phyloP scores from a whole-genome alignment of 2,329 filamentous ascomycete species.

The Cordyceps tenuipes region DNA sequence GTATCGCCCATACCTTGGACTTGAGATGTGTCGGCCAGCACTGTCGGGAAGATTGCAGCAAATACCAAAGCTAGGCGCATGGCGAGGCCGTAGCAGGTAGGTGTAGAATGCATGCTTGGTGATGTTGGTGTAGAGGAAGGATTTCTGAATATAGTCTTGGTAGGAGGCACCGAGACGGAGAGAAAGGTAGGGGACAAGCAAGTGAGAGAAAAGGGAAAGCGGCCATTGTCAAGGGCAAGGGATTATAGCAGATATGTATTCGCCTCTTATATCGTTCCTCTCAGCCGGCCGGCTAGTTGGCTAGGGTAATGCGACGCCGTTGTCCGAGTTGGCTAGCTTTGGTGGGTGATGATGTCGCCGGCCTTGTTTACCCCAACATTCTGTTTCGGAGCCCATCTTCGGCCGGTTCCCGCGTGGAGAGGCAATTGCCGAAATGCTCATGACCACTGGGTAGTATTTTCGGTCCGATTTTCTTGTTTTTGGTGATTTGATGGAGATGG shows the following conservation, averaged over 20 bases:
- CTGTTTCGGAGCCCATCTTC: not conserved
- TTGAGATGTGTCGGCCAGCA: not conserved
- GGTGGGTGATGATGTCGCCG: not conserved
- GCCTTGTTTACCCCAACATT: not conserved
- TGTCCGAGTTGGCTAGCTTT: not conserved
- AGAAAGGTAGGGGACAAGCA: not conserved
- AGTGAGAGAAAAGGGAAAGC: not conserved
- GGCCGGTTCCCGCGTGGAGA: not conserved
- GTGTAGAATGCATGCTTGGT: not conserved
- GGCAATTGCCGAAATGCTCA: not conserved
- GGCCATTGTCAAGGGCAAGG: not conserved
- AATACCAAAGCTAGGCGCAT: not conserved
- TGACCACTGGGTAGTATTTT: not conserved
- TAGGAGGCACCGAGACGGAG: not conserved
- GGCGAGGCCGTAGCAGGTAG: not conserved
- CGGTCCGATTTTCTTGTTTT: not conserved
- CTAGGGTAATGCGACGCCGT: constrained; percentile 3
- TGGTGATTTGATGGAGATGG: not conserved
- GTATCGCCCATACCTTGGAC: constrained; percentile 1
- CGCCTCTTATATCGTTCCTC: constrained; percentile 1
- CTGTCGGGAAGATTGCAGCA: not conserved
- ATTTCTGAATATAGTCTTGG: not conserved
- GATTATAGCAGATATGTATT: constrained; percentile 4
- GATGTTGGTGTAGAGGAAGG: not conserved
- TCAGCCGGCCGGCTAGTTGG: not conserved